Base-by-base conservation (phyloP, 345 rosid species). In the Bruguiera parviflora region DNA sequence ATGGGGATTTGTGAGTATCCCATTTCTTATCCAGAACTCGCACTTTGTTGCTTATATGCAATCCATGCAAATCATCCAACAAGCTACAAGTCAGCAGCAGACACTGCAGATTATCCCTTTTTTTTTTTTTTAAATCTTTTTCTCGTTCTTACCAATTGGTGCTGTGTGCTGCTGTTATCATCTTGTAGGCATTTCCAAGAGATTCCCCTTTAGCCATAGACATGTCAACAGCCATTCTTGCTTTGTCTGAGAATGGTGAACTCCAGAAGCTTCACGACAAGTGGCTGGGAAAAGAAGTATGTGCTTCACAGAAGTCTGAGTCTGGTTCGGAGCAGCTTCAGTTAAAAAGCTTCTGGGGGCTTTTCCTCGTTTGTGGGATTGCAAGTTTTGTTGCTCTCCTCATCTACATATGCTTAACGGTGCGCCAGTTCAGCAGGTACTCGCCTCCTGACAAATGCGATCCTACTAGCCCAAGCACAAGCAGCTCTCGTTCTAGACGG, bases 1-100 rank as follows among this genome's bases (percentile, higher is more conserved):
- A 22, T 89, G 97, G 98, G 98, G 98, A 61, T 93, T 90, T 80
- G 98, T 93, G 58, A 93, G 98, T 89, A 78, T 70, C 78, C 61
- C 37, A 33, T 29, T 64, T 69, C 0, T 56, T 16, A 21, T 9
- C 28, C 29, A 24, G 19, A 43, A 43, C 49, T 43, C 3, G 49
- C 49, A 13, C 18, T 43, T 13, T 13, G 49, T 15, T 43, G 49
- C 49, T 43, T 43, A 13, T 43, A 13, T 13, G 49, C 4, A 15
- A 43, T 43, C 49, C 49, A 15, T 15, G 18, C 5, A 13, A 15
- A 43, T 43, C 15, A 3, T 39, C 47, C 47, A 10, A 11, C 15
- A 39, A 39, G 11, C 3, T 16, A 39, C 47, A 39, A 39, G 16
- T 55, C 13, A 9, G 58, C 58, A 56, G 59, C 57, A 33, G 37